Conservation (phyloP, 768 basidiomycete genomes). For the Paxillus ammoniavirescens region DNA sequence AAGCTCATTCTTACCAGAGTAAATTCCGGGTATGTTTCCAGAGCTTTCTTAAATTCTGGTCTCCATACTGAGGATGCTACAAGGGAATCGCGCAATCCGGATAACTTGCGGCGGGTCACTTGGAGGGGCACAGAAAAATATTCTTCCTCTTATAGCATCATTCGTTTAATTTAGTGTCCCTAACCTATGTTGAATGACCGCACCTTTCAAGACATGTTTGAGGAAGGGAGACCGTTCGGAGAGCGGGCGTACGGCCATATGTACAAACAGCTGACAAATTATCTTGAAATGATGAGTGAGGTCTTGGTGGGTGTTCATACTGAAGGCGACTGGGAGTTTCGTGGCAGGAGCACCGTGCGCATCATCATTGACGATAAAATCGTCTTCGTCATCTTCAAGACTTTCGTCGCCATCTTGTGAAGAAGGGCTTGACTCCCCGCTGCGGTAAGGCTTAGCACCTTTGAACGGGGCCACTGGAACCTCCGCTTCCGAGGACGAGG, state of each 20-base stretch:
- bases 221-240: constrained; percentile 54
- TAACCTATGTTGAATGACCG: background rate
- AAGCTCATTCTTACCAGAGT: constrained; percentile 51
- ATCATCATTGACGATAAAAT: constrained; percentile 69
- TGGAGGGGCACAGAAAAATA: constrained; percentile 75
- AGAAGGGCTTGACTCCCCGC: constrained; percentile 36
- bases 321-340: constrained; percentile 74
- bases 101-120: constrained; percentile 66
- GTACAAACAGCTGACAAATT: constrained; percentile 84
- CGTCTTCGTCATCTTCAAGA: constrained; percentile 27
- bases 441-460: constrained; percentile 42
- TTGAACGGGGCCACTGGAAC: constrained; percentile 39
- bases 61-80: constrained; percentile 87
- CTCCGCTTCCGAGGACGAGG: constrained; percentile 33
- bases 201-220: constrained; percentile 51
- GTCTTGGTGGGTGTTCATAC: constrained; percentile 76
- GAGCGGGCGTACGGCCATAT: constrained; percentile 64
- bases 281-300: constrained; percentile 81
- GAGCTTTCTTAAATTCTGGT: constrained; percentile 57
- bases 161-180: background rate
- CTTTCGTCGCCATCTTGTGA: constrained; percentile 32
- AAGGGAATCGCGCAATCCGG: constrained; percentile 67
- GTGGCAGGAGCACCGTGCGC: constrained; percentile 34
- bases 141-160: constrained; percentile 44
- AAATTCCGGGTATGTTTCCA: constrained; percentile 70